Percentiles rank a stretch among this genome's conserved stretches.
phyloP scores from a whole-genome alignment of 1,284 basidiomycete genomes.

The Xerocomus cyaneibrunnescens region DNA sequence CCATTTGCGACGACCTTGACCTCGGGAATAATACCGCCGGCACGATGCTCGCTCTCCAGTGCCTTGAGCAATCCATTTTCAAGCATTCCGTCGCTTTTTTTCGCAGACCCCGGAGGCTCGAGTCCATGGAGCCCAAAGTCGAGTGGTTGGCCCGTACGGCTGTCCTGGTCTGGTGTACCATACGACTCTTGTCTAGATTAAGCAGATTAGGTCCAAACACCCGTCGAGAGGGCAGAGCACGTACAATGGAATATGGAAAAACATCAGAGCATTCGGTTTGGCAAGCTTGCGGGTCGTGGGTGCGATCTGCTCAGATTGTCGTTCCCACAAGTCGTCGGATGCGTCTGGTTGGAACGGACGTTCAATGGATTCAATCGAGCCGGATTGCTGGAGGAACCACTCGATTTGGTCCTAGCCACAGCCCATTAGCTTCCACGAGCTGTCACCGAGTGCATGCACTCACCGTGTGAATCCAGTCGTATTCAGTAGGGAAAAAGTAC shows the following conservation, averaged over 20 bases:
- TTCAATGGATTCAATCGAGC: conserved; percentile 66
- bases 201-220: not conserved
- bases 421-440: not conserved
- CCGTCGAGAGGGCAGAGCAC: conserved; percentile 41
- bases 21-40: conserved; percentile 53
- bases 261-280: conserved; percentile 91
- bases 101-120: conserved; percentile 64
- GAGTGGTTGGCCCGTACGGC: conserved; percentile 53
- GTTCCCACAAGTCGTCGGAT: conserved; percentile 57
- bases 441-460: conserved; percentile 1
- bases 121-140: conserved; percentile 65
- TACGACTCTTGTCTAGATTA: conserved; percentile 59
- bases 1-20: conserved; percentile 87
- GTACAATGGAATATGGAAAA: conserved; percentile 93
- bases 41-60: conserved; percentile 61
- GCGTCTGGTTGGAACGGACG: conserved; percentile 81
- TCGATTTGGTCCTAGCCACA: conserved; percentile 66
- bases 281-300: conserved; percentile 60
- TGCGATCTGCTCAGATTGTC: conserved; percentile 54
- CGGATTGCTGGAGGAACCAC: conserved; percentile 85
- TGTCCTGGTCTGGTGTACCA: conserved; percentile 55
- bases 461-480: conserved; percentile 78
- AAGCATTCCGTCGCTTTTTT: conserved; percentile 78
- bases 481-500: conserved; percentile 62
- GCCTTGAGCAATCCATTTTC: conserved; percentile 71